phyloP scores from a whole-genome alignment of 345 rosid genomes.

The Gossypium australe region DNA sequence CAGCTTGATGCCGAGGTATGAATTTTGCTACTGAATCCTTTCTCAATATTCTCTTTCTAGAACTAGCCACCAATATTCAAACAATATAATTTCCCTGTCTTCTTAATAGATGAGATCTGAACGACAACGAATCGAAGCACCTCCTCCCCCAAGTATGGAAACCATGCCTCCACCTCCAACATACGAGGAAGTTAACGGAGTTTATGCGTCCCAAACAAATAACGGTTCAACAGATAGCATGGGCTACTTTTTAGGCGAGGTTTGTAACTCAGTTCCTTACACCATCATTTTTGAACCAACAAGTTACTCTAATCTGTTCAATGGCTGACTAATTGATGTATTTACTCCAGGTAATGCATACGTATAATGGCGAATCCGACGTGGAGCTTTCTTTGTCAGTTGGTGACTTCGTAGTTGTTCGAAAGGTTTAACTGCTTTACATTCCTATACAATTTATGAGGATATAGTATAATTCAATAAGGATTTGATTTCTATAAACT shows the following conservation, averaged over 20 bases:
- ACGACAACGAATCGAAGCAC: slow-evolving; percentile 76
- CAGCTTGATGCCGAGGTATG: slow-evolving; percentile 77
- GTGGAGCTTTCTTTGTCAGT: slow-evolving; percentile 67
- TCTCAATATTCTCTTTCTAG: not conserved
- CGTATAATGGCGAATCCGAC: slow-evolving; percentile 73
- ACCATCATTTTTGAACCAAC: not conserved
- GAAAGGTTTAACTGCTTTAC: slow-evolving; percentile 55
- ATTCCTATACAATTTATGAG: not conserved
- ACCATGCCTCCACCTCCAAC: slow-evolving; percentile 78
- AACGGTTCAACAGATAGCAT: slow-evolving; percentile 67
- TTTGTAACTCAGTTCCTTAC: slow-evolving; percentile 18
- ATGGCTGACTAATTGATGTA: slow-evolving; percentile 13
- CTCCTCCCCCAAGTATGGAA: slow-evolving; percentile 46
- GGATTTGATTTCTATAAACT: slow-evolving; percentile 9
- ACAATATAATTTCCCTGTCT: not conserved
- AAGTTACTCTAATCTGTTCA: not conserved
- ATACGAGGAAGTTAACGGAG: slow-evolving; percentile 79
- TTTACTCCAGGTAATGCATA: slow-evolving; percentile 65
- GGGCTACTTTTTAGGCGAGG: slow-evolving; percentile 97
- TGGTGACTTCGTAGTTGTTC: slow-evolving; percentile 86
- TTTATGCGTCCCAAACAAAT: slow-evolving; percentile 57
- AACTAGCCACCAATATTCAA: not conserved
- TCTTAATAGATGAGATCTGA: slow-evolving; percentile 60
- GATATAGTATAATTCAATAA: not conserved
- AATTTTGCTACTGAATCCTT: slow-evolving; percentile 3